Evolutionary conservation across 208 protist genomes (phyloP), one percentile per base, ranked within the genome.

Genomic region (Trypanosoma avium): DNA sequence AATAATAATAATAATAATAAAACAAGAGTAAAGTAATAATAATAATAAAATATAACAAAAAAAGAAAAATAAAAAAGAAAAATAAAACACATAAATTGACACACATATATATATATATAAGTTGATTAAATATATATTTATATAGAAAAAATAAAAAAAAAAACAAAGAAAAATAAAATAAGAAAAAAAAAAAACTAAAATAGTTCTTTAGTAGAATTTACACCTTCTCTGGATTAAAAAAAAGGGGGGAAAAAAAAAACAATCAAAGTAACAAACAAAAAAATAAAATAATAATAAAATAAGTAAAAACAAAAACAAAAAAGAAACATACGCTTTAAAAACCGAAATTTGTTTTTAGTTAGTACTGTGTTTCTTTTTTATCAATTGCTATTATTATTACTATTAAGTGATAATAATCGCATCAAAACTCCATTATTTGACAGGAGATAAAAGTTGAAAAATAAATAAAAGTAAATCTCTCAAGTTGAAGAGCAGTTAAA

Each of bases 61-160:
- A 55, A 55, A 30, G 30, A 60, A 54, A 33, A 66, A 17, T 4
- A 21, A 61, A 4, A 36, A 47, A 24, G 61, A 84, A 15, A 42
- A 42, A 42, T 15, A n/a, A 8, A 42, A 1, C 7, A 42, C 10
- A 2, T 42, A 13, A 42, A 42, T n/a, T 3, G 7, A 42, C n/a
- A 1, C 7, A 42, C 10, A 2, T 42, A 13, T n/a, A 42, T n/a
- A 9, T 3, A 42, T n/a, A 42, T 13, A 9, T 8, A 42, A 42
- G 4, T 9, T 8, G 7, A 42, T n/a, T n/a, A 38, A 38, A 38
- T 13, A 38, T 38, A 38, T 38, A 13, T 13, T n/a, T 15, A 42
- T n/a, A 42, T 9, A 42, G 17, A 1, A 42, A 8, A 1, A 42
- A 1, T 62, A 52, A 54, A 19, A 26, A 69, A 24, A 26, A 48